Evolutionary conservation across 2,329 filamentous ascomycete genomes (phyloP).

Genomic region (Microsporum audouinii): DNA sequence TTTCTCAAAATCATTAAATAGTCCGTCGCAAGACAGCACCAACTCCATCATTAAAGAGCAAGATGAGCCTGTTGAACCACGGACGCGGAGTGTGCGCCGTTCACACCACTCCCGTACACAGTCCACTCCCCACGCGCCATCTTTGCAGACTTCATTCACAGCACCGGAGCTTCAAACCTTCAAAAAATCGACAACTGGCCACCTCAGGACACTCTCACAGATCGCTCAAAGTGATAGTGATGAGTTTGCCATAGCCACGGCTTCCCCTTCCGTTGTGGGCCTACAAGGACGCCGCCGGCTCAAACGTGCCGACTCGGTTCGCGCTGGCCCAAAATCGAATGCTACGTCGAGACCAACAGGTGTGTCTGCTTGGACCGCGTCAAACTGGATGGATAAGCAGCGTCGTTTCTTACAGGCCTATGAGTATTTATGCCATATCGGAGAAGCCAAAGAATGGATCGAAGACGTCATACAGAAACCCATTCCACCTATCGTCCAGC

Average conservation of each 20-base stretch:
- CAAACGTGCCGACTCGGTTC: slow-evolving; percentile 53
- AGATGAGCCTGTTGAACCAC: not conserved
- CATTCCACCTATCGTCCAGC: slow-evolving; percentile 82
- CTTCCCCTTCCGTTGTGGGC: slow-evolving; percentile 76
- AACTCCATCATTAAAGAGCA: not conserved
- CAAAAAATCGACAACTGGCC: slow-evolving; percentile 77
- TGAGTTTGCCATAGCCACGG: slow-evolving; percentile 66
- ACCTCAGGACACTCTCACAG: slow-evolving; percentile 76
- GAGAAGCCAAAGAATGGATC: slow-evolving; percentile 98
- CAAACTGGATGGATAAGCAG: slow-evolving; percentile 99
- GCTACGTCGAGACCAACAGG: slow-evolving; percentile 39
- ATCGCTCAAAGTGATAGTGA: slow-evolving; percentile 65
- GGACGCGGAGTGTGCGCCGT: slow-evolving; percentile 17
- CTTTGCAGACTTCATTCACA: slow-evolving; percentile 19
- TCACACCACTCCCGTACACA: slow-evolving; percentile 23
- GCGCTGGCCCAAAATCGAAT: slow-evolving; percentile 38
- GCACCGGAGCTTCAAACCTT: slow-evolving; percentile 68
- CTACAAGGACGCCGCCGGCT: slow-evolving; percentile 72
- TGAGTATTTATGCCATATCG: slow-evolving; percentile 97
- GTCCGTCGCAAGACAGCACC: not conserved
- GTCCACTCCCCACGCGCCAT: slow-evolving; percentile 21
- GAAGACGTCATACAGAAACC: slow-evolving; percentile 76
- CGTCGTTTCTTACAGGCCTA: slow-evolving; percentile 93
- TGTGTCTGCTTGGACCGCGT: slow-evolving; percentile 61
- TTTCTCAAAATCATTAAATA: not conserved